phyloP scores from a whole-genome alignment of 805 yeast species.

The Starmerella potacharoeniae region DNA sequence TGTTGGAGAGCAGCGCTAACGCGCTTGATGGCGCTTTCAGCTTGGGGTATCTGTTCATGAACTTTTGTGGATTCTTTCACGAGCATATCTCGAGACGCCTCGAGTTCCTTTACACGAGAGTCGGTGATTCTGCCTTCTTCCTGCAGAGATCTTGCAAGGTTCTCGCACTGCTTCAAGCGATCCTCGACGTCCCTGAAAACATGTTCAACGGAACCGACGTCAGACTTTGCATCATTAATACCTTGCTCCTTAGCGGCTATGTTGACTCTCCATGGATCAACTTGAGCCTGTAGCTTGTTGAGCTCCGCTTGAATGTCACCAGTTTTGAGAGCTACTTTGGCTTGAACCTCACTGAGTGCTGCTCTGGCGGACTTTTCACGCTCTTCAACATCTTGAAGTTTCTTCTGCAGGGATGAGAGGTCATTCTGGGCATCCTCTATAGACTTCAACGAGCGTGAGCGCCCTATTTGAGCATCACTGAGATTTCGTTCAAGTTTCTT shows the following conservation, averaged over 20 bases:
- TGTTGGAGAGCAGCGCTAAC: constrained; percentile 26
- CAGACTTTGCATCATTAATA: constrained; percentile 51
- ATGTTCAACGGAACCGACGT: constrained; percentile 52
- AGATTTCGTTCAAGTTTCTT: constrained; percentile 16
- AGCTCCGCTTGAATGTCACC: constrained; percentile 54
- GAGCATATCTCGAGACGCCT: neutral
- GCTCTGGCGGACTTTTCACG: constrained; percentile 35
- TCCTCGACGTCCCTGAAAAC: constrained; percentile 49
- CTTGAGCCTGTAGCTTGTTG: constrained; percentile 45
- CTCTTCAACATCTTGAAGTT: constrained; percentile 36
- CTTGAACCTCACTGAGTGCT: constrained; percentile 51
- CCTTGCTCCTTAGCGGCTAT: constrained; percentile 34
- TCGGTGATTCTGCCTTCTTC: neutral
- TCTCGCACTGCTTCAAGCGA: constrained; percentile 33
- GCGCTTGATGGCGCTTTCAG: constrained; percentile 40
- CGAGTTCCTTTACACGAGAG: constrained; percentile 34
- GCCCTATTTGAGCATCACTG: constrained; percentile 35
- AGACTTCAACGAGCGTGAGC: constrained; percentile 27
- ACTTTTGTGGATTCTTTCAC: neutral
- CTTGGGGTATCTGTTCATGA: constrained; percentile 28
- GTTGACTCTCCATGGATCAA: constrained; percentile 75
- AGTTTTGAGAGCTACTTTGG: constrained; percentile 63
- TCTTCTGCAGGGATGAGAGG: constrained; percentile 32
- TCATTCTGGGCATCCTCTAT: constrained; percentile 33
- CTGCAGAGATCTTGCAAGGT: constrained; percentile 13